Percentiles rank a stretch among this genome's conserved stretches.
Evolutionary conservation across 768 basidiomycete genomes (phyloP).

Genomic region (Hygrophorus pudorinus): DNA sequence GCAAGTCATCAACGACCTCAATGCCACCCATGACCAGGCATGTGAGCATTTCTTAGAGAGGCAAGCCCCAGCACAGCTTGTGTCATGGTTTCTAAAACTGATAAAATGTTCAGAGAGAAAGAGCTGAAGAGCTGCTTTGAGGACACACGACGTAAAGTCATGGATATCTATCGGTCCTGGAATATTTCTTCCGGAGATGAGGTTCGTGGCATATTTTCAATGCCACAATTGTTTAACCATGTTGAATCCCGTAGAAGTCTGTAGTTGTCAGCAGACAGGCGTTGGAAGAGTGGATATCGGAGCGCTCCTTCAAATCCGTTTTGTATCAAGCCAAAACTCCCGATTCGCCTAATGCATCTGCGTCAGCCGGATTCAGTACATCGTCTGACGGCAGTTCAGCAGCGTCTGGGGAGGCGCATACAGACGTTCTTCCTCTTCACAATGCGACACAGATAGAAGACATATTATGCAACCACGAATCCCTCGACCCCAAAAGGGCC

Average conservation of each 20-base stretch:
- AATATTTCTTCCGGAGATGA: constrained; percentile 33
- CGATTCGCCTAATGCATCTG: neutral
- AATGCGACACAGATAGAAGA: constrained; percentile 28
- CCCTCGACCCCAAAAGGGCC: constrained; percentile 50
- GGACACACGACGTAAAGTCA: constrained; percentile 41
- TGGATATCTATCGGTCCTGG: constrained; percentile 58
- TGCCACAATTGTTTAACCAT: neutral
- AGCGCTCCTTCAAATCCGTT: constrained; percentile 24
- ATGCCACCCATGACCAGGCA: constrained; percentile 42
- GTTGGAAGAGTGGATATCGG: constrained; percentile 51
- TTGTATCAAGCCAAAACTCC: neutral
- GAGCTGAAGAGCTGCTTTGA: constrained; percentile 34
- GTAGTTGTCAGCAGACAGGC: constrained; percentile 52
- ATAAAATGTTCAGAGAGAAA: constrained; percentile 29
- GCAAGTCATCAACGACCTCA: constrained; percentile 43
- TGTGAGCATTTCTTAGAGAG: constrained; percentile 38
- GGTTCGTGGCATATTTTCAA: constrained; percentile 24
- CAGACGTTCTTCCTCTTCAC: neutral
- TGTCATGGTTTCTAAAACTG: constrained; percentile 1
- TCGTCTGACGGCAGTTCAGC: neutral
- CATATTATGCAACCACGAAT: constrained; percentile 54
- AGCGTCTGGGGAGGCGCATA: neutral
- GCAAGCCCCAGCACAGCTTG: constrained; percentile 23
- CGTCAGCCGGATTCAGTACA: neutral
- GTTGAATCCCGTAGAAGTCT: constrained; percentile 28